Percentiles rank a stretch among this genome's conserved stretches.
Evolutionary conservation across 192 early-diverging fungal genomes (phyloP).

Genomic region (Spinellus fusiger): DNA sequence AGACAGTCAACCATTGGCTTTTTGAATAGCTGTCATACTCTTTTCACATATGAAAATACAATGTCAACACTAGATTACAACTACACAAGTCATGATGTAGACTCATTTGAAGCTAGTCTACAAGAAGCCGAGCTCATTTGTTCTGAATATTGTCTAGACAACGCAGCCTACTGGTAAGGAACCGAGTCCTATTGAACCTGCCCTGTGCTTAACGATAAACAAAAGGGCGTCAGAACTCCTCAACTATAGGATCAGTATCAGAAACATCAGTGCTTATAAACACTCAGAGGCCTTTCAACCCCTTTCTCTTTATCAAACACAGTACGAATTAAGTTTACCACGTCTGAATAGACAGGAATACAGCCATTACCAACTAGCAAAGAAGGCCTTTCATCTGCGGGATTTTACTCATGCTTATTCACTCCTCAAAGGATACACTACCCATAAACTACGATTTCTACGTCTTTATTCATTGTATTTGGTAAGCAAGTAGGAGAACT

Average conservation of each 20-base stretch:
- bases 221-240: constrained; percentile 49
- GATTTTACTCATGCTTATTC: constrained; percentile 63
- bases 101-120: constrained; percentile 24
- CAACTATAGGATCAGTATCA: constrained; percentile 15
- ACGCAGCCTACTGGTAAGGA: constrained; percentile 71
- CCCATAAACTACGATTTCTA: constrained; percentile 62
- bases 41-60: too few species aligned
- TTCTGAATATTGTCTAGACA: constrained; percentile 59
- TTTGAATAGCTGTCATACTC: too few species aligned
- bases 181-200: constrained; percentile 8
- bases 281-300: background rate
- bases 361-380: constrained; percentile 56
- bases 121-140: constrained; percentile 60
- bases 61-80: too few species aligned
- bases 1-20: too few species aligned
- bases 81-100: too few species aligned
- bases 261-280: background rate
- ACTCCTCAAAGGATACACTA: constrained; percentile 40
- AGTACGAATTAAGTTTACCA: constrained; percentile 3
- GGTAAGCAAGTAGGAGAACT: constrained; percentile 28
- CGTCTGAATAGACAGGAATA: constrained; percentile 30
- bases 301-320: background rate
- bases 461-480: constrained; percentile 74
- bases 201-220: background rate
- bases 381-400: constrained; percentile 66